Evolutionary conservation across 2,329 filamentous ascomycete genomes (phyloP), one percentile per base, ranked within the genome.

Genomic region (Clonostachys sp.): DNA sequence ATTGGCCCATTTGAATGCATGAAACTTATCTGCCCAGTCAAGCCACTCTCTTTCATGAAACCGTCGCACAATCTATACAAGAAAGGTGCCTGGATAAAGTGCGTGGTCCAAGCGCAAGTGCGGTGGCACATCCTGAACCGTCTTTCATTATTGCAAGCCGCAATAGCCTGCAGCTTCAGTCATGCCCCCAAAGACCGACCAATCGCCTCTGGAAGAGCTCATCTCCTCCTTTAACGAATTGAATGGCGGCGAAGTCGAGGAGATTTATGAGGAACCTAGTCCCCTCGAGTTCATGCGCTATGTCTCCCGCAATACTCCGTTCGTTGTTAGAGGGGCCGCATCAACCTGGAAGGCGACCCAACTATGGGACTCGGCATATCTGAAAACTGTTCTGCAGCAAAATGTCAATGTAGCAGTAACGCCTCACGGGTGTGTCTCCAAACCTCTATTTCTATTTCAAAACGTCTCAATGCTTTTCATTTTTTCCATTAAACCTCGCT

Each of bases 281-380:
- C 79, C 89, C 1, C 75, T 94, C 6, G 85, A 91, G 59, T 92
- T 92, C 61, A 86, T 91, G 82, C 80, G 86, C 57, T 86, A 83
- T 63, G 87, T 91, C 17, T 77, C 85, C 14, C 75, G 72, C 35
- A 94, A 92, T 60, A 78, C 81, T 2, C 89, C 89, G 0, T 91
- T 92, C 55, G 78, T 92, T 4, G 70, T 91, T 30, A 76, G 85
- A 36, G 69, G 74, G 9, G 86, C 75, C 4, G 86, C 86, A 2
- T 59, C 59, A 1, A 64, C 74, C 35, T 92, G 87, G 86, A 67
- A 70, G 38, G 86, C 88, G 0, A 72, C 73, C 4, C 70, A 66
- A 47, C 71, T 66, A 45, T 94, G 89, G 89, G 75, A 78, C 50
- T 73, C 77, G 3, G 59, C 66, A 1, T 86, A 83, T 57, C 70